Conservation (phyloP, 2,329 filamentous ascomycete species). For the Sordariomycetes sp. region DNA sequence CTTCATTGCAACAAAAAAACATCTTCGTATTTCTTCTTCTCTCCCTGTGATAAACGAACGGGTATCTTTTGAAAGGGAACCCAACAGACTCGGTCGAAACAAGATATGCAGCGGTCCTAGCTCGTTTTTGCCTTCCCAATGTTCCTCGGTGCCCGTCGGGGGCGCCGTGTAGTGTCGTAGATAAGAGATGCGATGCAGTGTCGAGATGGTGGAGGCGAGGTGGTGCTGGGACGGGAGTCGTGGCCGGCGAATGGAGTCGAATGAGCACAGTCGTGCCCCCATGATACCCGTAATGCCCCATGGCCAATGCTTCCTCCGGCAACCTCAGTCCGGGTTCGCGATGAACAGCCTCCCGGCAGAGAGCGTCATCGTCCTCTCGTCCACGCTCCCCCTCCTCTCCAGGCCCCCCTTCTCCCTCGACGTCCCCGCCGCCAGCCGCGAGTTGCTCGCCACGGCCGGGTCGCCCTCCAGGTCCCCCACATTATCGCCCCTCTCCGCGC, state of each 20-base stretch:
- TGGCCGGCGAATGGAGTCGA: no score
- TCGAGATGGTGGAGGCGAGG: no score
- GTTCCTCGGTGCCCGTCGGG: no score
- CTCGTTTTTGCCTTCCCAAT: neutral
- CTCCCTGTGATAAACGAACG: neutral
- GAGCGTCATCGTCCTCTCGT: slow-evolving; percentile 71
- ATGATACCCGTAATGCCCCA: neutral
- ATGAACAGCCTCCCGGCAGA: slow-evolving; percentile 67
- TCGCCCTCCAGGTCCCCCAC: slow-evolving; percentile 42
- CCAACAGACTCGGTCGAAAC: neutral
- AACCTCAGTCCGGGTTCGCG: slow-evolving; percentile 65
- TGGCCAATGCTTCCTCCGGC: neutral
- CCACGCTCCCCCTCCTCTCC: slow-evolving; percentile 67
- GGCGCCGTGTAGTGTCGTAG: neutral
- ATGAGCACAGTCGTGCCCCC: neutral
- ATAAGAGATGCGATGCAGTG: neutral
- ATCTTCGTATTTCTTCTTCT: neutral
- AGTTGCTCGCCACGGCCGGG: slow-evolving; percentile 46
- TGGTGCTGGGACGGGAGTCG: no score
- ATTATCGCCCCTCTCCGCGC: slow-evolving; percentile 49
- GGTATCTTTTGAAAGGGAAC: neutral
- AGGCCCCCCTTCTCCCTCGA: slow-evolving; percentile 62
- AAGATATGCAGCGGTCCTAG: neutral
- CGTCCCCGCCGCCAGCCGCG: slow-evolving; percentile 43
- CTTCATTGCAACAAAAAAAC: neutral